A percentile compares a stretch with the other conserved stretches of the same genome.
These are phyloP conservation scores for Mycosphaerella sp. DNA, from an alignment of 2,329 filamentous ascomycete species.

Conservation along the genomic window DNA sequence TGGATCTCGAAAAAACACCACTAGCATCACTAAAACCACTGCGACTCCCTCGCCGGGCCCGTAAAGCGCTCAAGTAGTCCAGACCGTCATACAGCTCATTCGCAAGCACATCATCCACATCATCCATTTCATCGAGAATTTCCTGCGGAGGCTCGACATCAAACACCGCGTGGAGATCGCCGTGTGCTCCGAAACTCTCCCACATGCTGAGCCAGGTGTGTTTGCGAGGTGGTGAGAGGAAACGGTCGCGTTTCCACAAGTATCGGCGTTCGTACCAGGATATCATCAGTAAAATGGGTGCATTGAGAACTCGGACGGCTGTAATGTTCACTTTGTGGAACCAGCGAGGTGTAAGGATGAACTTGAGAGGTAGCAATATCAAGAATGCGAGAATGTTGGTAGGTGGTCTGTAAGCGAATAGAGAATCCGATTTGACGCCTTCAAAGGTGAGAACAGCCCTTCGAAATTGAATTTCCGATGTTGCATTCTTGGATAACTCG, in stretches of 20 bases:
- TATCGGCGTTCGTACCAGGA: slow-evolving; percentile 63
- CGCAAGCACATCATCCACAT: slow-evolving; percentile 44
- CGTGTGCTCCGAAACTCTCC: slow-evolving; percentile 64
- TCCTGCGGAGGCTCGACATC: slow-evolving; percentile 61
- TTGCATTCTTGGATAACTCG: slow-evolving; percentile 68
- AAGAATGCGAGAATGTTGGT: slow-evolving; percentile 76
- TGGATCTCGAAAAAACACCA: slow-evolving; percentile 16
- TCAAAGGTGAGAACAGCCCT: slow-evolving; percentile 76
- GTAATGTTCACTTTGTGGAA: slow-evolving; percentile 87
- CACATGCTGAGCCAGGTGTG: slow-evolving; percentile 50
- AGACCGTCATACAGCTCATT: slow-evolving; percentile 37
- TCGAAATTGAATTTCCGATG: slow-evolving; percentile 77
- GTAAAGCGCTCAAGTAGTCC: slow-evolving; percentile 27
- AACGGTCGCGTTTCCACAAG: slow-evolving; percentile 51
- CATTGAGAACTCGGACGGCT: slow-evolving; percentile 66
- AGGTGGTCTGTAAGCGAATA: slow-evolving; percentile 76
- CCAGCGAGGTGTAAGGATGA: slow-evolving; percentile 72
- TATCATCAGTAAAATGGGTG: slow-evolving; percentile 67
- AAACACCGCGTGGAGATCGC: slow-evolving; percentile 67
- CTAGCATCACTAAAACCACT: slow-evolving; percentile 24
- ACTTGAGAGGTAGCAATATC: slow-evolving; percentile 69
- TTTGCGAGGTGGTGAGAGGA: slow-evolving; percentile 35
- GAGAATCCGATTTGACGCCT: slow-evolving; percentile 76
- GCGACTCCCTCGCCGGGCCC: slow-evolving; percentile 27
- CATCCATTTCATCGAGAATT: slow-evolving; percentile 44